A percentile compares a stretch with the other conserved stretches of the same genome.
These are phyloP conservation scores for Sedum album DNA, from an alignment of 164 flowering plant species.

Conservation along the genomic window DNA sequence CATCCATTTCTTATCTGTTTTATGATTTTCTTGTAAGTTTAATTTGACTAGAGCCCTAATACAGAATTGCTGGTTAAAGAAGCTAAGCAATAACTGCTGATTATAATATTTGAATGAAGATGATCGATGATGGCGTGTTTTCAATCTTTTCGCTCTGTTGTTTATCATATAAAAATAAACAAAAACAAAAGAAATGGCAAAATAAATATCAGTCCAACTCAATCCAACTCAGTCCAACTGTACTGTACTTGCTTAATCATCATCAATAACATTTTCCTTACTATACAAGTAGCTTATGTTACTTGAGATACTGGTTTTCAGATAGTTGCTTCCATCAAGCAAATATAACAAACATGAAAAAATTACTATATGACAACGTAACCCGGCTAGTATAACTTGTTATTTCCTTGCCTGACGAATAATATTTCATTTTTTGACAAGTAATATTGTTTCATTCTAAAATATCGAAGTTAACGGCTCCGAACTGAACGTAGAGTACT, in stretches of 20 bases:
- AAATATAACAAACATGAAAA: background rate
- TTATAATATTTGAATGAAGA: background rate
- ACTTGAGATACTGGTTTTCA: background rate
- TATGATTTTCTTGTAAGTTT: background rate
- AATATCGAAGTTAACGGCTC: no score
- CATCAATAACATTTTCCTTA: background rate
- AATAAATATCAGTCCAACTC: conserved; percentile 5
- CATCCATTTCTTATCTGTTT: background rate
- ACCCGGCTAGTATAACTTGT: no score
- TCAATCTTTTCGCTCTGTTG: background rate
- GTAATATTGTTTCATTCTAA: no score
- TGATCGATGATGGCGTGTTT: background rate
- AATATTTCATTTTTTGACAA: no score
- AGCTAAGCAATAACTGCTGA: background rate
- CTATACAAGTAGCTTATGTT: background rate
- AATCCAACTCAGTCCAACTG: conserved; percentile 6
- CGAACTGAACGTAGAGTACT: no score
- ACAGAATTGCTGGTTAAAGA: background rate
- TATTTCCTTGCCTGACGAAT: no score
- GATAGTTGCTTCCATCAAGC: conserved; percentile 1
- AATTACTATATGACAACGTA: background rate
- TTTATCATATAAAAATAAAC: background rate
- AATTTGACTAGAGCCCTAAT: background rate
- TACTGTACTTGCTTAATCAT: background rate
- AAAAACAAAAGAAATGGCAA: background rate